phyloP scores from a whole-genome alignment of 306 rosid genomes.

The Medicago arabica region DNA sequence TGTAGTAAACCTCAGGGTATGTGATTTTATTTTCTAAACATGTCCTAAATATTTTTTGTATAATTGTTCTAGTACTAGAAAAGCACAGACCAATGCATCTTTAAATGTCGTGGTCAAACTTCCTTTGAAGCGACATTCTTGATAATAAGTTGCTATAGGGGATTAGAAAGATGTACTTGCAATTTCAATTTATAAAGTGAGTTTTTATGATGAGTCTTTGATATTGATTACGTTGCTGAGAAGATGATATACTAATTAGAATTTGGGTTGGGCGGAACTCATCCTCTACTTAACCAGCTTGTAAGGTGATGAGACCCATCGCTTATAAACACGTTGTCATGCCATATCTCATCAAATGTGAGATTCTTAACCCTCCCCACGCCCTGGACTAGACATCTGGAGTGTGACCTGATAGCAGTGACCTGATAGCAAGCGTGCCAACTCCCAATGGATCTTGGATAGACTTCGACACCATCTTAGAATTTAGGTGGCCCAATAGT shows the following conservation, averaged over 20 bases:
- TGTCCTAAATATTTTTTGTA: conserved; percentile 18
- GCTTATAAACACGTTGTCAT: not conserved
- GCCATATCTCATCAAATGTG: not conserved
- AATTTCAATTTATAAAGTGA: conserved; percentile 6
- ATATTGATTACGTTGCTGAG: conserved; percentile 3
- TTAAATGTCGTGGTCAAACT: conserved; percentile 23
- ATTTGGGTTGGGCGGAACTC: not conserved
- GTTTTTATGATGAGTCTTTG: conserved; percentile 14
- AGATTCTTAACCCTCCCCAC: not conserved
- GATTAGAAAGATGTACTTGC: not conserved
- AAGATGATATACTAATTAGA: conserved; percentile 10
- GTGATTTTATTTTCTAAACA: conserved; percentile 27
- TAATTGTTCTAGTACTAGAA: conserved; percentile 24
- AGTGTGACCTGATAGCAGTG: not conserved
- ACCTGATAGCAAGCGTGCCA: not conserved
- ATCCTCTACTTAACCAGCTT: not conserved
- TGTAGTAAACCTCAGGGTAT: conserved; percentile 87
- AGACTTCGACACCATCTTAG: not conserved
- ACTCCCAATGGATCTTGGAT: not conserved
- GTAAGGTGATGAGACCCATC: not conserved
- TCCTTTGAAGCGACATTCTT: conserved; percentile 17
- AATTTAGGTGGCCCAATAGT: not conserved
- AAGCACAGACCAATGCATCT: conserved; percentile 9
- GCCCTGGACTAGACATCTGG: not conserved
- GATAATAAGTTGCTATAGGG: conserved; percentile 21